Evolutionary conservation across 495 filamentous ascomycete species (phyloP).

Genomic region (Massariosphaeria phaeospora): DNA sequence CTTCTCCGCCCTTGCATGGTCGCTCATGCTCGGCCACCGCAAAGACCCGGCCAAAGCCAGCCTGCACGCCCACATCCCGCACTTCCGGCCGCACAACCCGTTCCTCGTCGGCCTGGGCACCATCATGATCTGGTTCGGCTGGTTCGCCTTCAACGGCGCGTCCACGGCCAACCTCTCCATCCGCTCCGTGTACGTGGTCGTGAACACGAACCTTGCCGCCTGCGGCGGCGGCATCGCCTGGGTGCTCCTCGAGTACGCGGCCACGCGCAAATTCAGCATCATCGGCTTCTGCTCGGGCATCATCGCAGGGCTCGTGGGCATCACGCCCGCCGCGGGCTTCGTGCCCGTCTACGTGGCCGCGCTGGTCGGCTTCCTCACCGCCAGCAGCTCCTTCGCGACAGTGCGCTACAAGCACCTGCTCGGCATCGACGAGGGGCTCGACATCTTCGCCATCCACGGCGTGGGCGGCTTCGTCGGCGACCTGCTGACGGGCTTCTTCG

Average conservation of each 20-base stretch:
- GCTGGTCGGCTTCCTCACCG: slow-evolving; percentile 26
- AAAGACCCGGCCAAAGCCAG: slow-evolving; percentile 7
- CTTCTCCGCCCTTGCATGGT: slow-evolving; percentile 47
- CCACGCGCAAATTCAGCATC: slow-evolving; percentile 28
- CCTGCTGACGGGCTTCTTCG: slow-evolving; percentile 33
- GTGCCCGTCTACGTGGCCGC: slow-evolving; percentile 27
- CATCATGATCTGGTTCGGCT: slow-evolving; percentile 54
- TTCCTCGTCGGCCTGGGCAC: slow-evolving; percentile 46
- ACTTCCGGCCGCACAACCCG: slow-evolving; percentile 31
- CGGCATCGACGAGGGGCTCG: slow-evolving; percentile 32
- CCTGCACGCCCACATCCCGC: slow-evolving; percentile 18
- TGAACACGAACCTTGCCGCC: slow-evolving; percentile 34
- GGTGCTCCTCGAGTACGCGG: slow-evolving; percentile 30
- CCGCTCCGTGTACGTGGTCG: slow-evolving; percentile 28
- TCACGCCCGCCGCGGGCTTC: slow-evolving; percentile 29
- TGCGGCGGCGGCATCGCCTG: slow-evolving; percentile 32
- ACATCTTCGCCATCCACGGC: slow-evolving; percentile 36
- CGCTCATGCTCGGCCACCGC: slow-evolving; percentile 23
- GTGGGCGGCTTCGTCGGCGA: slow-evolving; percentile 31
- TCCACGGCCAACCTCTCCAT: slow-evolving; percentile 28
- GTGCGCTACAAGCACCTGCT: slow-evolving; percentile 32
- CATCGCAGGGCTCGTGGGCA: slow-evolving; percentile 28
- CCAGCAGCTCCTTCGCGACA: slow-evolving; percentile 10
- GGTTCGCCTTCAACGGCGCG: slow-evolving; percentile 36
- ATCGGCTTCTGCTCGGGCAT: slow-evolving; percentile 31